Evolutionary conservation across 257 asterid genomes (phyloP), one percentile per base, ranked within the genome.

Genomic region (Anisodus acutangulus): DNA sequence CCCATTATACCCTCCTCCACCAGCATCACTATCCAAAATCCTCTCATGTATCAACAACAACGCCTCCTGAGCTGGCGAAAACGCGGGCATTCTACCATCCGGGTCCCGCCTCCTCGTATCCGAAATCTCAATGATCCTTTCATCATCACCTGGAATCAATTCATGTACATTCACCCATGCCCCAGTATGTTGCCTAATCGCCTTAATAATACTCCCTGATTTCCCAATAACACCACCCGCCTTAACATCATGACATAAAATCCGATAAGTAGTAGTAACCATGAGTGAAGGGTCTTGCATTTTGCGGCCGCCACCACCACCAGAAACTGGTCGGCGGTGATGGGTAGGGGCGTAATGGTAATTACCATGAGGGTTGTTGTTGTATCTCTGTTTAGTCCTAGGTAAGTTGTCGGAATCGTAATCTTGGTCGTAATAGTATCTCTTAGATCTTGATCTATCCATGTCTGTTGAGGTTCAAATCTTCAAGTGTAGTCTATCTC

Each of bases 161-260:
- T 93, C 98, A 85, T 93, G 98, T 31, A 96, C 95, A 83, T 96
- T 96, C 87, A 96, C 88, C 97, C 98, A 92, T 69, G 99, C 99
- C 43, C 99, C 99, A 0, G 98, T 96, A 67, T 91, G 98, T 90
- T 94, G 97, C 88, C 97, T 92, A 82, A 96, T 94, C 55, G 97
- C 83, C 91, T 92, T 94, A 55, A 96, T 91, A 35, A 96, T 93
- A 67, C 98, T 93, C 64, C 98, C 98, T 0, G 98, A 94, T 84
- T 93, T 96, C 85, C 99, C 99, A 88, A 95, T 95, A 69, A 96
- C 99, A 10, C 99, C 98, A 5, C 98, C 99, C 0, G 93, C 98
- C 87, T 93, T 96, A 54, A 89, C 89, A 47, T 96, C 98, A 79
- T 92, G 97, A 57, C 98, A 96, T 72, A 96, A 70, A 83, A 94